phyloP scores from a whole-genome alignment of 306 rosid genomes.

The Leucaena leucocephala region DNA sequence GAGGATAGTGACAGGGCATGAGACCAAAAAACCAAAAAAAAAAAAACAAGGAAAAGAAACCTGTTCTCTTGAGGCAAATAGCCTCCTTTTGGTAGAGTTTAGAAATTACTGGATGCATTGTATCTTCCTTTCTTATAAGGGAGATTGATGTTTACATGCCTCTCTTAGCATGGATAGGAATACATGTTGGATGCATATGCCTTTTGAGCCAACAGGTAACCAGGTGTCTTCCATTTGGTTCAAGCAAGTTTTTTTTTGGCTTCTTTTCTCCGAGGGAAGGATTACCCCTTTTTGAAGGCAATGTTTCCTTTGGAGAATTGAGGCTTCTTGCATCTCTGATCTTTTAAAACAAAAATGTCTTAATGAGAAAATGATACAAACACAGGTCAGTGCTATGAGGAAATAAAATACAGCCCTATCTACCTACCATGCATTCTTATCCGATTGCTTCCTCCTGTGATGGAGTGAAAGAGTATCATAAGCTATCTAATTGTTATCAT shows the following conservation, averaged over 20 bases:
- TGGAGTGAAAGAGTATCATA: background rate
- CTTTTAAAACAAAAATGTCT: background rate
- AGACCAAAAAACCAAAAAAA: conserved; percentile 6
- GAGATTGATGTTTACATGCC: conserved; percentile 28
- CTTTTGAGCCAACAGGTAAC: conserved; percentile 30
- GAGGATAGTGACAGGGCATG: conserved; percentile 49
- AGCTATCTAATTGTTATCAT: background rate
- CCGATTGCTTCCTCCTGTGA: background rate
- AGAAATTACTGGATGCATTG: conserved; percentile 60
- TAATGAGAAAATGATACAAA: conserved; percentile 10
- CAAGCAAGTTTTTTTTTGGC: background rate
- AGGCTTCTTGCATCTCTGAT: conserved; percentile 7
- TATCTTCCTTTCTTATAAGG: conserved; percentile 26
- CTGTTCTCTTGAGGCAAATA: conserved; percentile 63
- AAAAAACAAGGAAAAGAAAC: conserved; percentile 27
- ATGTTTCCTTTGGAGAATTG: conserved; percentile 3
- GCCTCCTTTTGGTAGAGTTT: conserved; percentile 61
- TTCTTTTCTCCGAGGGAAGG: background rate
- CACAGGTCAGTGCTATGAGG: conserved; percentile 6
- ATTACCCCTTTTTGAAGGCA: conserved; percentile 2
- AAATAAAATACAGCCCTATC: background rate
- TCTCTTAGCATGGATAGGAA: conserved; percentile 20
- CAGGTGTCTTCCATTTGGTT: conserved; percentile 23
- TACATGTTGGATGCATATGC: conserved; percentile 30
- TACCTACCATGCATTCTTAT: background rate